A percentile compares a stretch with the other conserved stretches of the same genome.
phyloP scores from a whole-genome alignment of 257 asterid species.

The Nicotiana otophora region DNA sequence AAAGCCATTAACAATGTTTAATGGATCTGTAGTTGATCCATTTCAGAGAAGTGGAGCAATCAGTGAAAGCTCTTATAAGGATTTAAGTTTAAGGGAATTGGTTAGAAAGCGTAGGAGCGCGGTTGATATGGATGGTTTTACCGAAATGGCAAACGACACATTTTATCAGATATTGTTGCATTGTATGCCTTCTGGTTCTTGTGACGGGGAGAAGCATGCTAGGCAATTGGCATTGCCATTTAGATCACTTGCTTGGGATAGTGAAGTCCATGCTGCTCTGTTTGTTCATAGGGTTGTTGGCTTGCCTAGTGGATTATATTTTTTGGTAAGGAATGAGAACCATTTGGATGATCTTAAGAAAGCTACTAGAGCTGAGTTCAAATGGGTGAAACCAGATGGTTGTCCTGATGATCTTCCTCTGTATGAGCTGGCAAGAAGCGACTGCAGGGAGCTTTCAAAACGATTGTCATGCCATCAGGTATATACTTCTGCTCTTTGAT shows the following conservation, averaged over 20 bases:
- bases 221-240: slow-evolving; percentile 67
- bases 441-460: slow-evolving; percentile 53
- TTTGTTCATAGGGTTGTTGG: slow-evolving; percentile 88
- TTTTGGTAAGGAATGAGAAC: slow-evolving; percentile 72
- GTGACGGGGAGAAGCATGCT: slow-evolving; percentile 39
- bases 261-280: slow-evolving; percentile 67
- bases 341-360: slow-evolving; percentile 57
- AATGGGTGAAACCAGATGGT: slow-evolving; percentile 77
- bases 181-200: slow-evolving; percentile 71
- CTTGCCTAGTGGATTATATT: slow-evolving; percentile 70
- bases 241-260: slow-evolving; percentile 76
- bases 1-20: slow-evolving; percentile 37
- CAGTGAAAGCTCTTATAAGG: slow-evolving; percentile 49
- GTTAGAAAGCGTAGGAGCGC: slow-evolving; percentile 91
- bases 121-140: slow-evolving; percentile 91
- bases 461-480: slow-evolving; percentile 90
- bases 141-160: slow-evolving; percentile 54
- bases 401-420: slow-evolving; percentile 80
- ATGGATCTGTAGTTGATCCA: slow-evolving; percentile 29
- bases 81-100: slow-evolving; percentile 51
- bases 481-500: not conserved
- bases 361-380: slow-evolving; percentile 60
- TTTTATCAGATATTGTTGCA: slow-evolving; percentile 79
- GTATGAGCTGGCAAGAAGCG: slow-evolving; percentile 63
- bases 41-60: slow-evolving; percentile 38